phyloP scores from a whole-genome alignment of 1,284 basidiomycete species.

The Rhodotorula sp. region DNA sequence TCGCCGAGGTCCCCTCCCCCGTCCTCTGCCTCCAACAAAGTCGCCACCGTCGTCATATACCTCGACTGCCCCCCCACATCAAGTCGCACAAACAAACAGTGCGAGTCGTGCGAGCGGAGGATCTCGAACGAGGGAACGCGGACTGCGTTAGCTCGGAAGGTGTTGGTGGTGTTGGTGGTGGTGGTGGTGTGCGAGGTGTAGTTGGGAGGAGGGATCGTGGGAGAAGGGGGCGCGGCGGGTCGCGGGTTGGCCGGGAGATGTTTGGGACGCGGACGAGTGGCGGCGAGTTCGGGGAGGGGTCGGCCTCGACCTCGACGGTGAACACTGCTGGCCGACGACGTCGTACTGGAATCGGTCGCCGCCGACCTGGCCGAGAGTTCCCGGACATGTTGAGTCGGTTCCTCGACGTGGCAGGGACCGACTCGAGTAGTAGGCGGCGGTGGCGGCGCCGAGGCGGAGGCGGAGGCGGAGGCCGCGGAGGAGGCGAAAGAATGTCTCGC shows the following conservation, averaged over 20 bases:
- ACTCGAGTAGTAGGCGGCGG: not conserved
- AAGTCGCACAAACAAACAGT: slow-evolving; percentile 18
- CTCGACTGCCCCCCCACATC: slow-evolving; percentile 17
- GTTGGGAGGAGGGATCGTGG: slow-evolving; percentile 12
- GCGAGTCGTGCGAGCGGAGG: not conserved
- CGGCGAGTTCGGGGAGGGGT: slow-evolving; percentile 9
- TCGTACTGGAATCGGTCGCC: no score
- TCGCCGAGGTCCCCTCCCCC: slow-evolving; percentile 7
- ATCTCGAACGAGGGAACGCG: not conserved
- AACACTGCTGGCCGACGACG: not conserved
- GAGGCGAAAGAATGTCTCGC: no score
- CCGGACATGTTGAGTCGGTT: no score
- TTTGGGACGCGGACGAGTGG: slow-evolving; percentile 5
- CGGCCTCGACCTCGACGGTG: not conserved
- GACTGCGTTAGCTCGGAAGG: slow-evolving; percentile 7
- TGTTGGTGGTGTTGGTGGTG: no score
- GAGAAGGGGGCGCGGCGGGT: slow-evolving; percentile 11
- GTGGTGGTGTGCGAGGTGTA: not conserved
- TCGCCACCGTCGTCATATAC: slow-evolving; percentile 19
- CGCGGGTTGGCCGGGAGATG: slow-evolving; percentile 3
- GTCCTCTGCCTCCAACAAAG: not conserved
- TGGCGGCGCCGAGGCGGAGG: not conserved
- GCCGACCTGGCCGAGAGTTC: no score
- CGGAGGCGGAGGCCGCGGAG: not conserved
- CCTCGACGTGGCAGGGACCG: no score